Base-by-base conservation (phyloP, 768 basidiomycete species). In the Pleurotus tuoliensis region DNA sequence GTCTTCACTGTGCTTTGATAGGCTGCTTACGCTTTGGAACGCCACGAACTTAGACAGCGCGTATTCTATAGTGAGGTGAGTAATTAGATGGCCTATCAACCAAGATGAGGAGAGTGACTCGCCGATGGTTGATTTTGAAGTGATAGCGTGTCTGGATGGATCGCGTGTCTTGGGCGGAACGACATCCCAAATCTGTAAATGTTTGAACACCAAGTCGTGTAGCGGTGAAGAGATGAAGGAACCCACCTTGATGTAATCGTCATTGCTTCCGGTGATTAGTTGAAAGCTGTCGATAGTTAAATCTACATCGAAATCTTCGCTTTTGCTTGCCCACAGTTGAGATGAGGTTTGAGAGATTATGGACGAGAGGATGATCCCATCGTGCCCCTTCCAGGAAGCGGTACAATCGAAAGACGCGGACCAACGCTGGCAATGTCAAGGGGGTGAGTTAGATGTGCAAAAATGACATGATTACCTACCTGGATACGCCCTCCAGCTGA, bases 31-130 rank as follows among this genome's bases (percentile, higher is more conserved):
- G 45, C 94, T 96, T 1, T 87, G 91, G 41, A 94, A 90, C 0
- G 92, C 84, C 5, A 97, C 78, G 59, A 99, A 92, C 65, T 90
- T 89, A 0, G 88, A 85, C 4, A 96, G 76, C 0, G 91, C 91
- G 63, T 87, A 88, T 2, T 84, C 77, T 55, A 18, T 9, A 30
- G 30, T 15, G 38, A 44, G 9, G 34, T 27, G 24, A 39, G 25
- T 7, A 20, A 58, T 37, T 18, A 25, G 24, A 30, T 52, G n/a
- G 24, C 13, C 24, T 37, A 25, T 25, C 24, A 25, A 25, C 24
- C 5, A 25, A 25, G 24, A 25, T 25, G 24, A 25, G 24, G 24
- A 25, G 37, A 57, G 58, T 61, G 20, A 50, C 43, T 34, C 9
- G 67, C 69, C 68, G 25, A 65, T 58, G 27, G 64, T 67, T 11